Evolutionary conservation across 805 yeast species (phyloP).

Genomic region (Saccharomycopsis schoenii): DNA sequence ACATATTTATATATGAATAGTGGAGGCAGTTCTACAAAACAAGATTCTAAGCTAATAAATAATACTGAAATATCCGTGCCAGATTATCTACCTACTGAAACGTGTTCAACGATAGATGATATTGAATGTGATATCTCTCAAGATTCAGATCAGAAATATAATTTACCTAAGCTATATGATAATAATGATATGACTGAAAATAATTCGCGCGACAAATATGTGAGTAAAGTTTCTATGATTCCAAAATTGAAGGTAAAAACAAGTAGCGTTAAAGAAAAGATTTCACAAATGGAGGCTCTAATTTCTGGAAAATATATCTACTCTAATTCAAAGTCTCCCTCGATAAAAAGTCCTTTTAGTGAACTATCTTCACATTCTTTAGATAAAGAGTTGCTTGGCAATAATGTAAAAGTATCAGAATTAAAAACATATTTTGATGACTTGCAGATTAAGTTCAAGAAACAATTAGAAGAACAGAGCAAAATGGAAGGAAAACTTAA

Average conservation of each 20-base stretch:
- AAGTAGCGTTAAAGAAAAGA: conserved; percentile 14
- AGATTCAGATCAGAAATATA: background rate
- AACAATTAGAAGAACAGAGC: conserved; percentile 81
- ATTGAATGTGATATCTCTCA: background rate
- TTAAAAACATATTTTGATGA: conserved; percentile 61
- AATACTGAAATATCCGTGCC: background rate
- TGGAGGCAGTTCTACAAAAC: background rate
- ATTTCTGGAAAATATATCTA: background rate
- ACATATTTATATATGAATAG: background rate
- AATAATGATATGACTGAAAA: background rate
- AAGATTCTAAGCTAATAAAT: background rate
- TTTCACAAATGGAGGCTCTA: conserved; percentile 19
- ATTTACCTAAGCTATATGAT: background rate
- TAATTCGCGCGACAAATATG: background rate
- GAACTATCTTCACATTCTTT: background rate
- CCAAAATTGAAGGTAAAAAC: conserved; percentile 7
- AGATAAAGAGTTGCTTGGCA: conserved; percentile 2
- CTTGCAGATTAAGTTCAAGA: conserved; percentile 66
- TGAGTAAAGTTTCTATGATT: conserved; percentile 11
- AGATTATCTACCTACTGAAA: background rate
- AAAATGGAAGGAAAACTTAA: conserved; percentile 59
- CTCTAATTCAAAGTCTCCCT: background rate
- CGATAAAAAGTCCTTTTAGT: conserved; percentile 1
- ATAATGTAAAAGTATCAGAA: conserved; percentile 39
- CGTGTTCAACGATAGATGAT: background rate